Evolutionary conservation across 2,329 filamentous ascomycete species (phyloP).

Genomic region (Neofusicoccum umdonicola): DNA sequence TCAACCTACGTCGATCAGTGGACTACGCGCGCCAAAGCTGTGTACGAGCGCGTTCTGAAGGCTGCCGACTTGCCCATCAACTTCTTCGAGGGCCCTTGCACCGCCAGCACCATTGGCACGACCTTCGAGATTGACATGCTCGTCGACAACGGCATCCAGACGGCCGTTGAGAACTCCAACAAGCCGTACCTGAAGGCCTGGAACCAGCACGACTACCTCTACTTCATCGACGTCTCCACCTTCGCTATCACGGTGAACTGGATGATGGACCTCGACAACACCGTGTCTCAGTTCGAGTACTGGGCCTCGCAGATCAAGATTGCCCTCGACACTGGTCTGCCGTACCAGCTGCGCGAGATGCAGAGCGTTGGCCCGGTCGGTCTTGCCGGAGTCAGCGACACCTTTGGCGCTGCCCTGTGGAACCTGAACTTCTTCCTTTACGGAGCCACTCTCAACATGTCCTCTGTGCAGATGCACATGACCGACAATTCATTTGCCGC

Average conservation of each 20-base stretch:
- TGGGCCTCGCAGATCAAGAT: constrained; percentile 47
- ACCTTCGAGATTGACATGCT: constrained; percentile 49
- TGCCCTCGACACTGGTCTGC: constrained; percentile 41
- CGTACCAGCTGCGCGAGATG: constrained; percentile 54
- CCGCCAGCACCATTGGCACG: constrained; percentile 52
- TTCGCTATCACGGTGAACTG: constrained; percentile 44
- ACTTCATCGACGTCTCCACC: constrained; percentile 49
- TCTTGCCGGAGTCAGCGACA: constrained; percentile 46
- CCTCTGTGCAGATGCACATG: constrained; percentile 54
- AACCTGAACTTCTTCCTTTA: constrained; percentile 54
- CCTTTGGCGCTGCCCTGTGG: constrained; percentile 52
- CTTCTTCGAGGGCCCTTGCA: constrained; percentile 51
- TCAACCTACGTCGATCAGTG: constrained; percentile 46
- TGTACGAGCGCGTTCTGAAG: constrained; percentile 47
- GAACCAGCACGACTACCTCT: constrained; percentile 57
- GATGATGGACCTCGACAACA: constrained; percentile 47
- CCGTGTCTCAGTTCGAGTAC: constrained; percentile 48
- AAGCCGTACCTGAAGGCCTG: constrained; percentile 41
- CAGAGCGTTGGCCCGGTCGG: constrained; percentile 51
- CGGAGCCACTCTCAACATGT: constrained; percentile 47
- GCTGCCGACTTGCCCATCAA: constrained; percentile 37
- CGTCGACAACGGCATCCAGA: constrained; percentile 39
- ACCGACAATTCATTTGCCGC: constrained; percentile 53
- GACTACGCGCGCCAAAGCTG: constrained; percentile 42
- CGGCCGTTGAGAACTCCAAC: constrained; percentile 33